Base-by-base conservation (phyloP, 129 eudicot genomes). In the Helichrysum umbraculigerum region DNA sequence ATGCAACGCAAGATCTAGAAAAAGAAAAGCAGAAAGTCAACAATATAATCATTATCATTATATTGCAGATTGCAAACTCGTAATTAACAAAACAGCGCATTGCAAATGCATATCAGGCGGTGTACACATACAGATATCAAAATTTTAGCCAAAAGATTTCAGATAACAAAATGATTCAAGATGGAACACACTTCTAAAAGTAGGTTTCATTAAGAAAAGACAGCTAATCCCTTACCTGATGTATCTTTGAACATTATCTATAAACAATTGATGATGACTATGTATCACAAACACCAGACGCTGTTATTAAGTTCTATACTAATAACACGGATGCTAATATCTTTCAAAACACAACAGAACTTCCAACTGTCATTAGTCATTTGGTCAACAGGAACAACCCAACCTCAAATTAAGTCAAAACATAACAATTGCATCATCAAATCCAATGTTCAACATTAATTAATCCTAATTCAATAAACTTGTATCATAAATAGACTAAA, bases 401-500 rank as follows among this genome's bases (percentile, higher is more conserved):
- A 44, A 12, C 52, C 52, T 44, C 52, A 44, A 44, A 44, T 44
- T 44, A 44, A 14, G 17, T 44, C 1, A 44, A 44, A 2, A 44
- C 5, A 44, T 44, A 5, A 44, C 52, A 12, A 12, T 14, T 44
- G 11, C 52, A 44, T 44, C 17, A 44, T 44, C 17, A 44, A 12
- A 44, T 14, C 14, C 12, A 47, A 17, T 47, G 54, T 47, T 47
- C 6, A 25, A 25, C 28, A 25, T 25, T 47, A 44, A 44, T 12
- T 2, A 47, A 12, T 47, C n/a, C 54, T 12, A 47, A 47, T 47
- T 47, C 28, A 47, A 47, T 3, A 47, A 47, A 44, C n/a, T 47
- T 67, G 32, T 67, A 76, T 37, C 54, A 22, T 4, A n/a, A n/a
- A 56, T 44, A 44, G 63, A 61, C 70, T 70, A 70, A 33, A 50